Base-by-base conservation (phyloP, 495 filamentous ascomycete species). In the Tuber magnatum region DNA sequence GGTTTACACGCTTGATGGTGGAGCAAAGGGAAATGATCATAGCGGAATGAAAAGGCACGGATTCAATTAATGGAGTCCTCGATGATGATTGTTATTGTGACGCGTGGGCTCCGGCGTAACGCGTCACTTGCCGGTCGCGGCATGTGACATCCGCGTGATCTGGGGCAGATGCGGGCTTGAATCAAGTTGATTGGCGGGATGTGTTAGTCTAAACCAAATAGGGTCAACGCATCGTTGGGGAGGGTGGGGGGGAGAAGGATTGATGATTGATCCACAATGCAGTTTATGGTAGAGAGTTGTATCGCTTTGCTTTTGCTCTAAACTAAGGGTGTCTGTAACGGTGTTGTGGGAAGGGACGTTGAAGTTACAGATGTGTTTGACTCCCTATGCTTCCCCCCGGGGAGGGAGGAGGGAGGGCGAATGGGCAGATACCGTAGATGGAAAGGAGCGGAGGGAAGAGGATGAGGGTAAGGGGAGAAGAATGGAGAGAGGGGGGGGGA, bases 251-350 rank as follows among this genome's bases (percentile, higher is more conserved):
- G 28, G 56, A 35, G 56, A 20, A 18, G 56, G 32, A 65, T 32
- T 65, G 56, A 32, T 65, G 56, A 65, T 65, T 35, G 56, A 65
- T 65, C 56, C 56, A 35, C 56, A 35, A 65, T 65, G 56, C 56
- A 65, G 28, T 65, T 65, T 20, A 65, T 65, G 56, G 56, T 65
- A 65, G 32, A 35, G 56, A 65, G 56, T 28, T 3, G 56, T 65
- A 18, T 65, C 18, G 28, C 56, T 65, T 65, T 65, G 56, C 56
- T 65, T 65, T 65, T 65, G 56, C n/a, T 35, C 56, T 35, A 20
- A 35, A 20, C 56, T 65, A 32, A 65, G 56, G 56, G 56, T 65
- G 32, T 18, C 56, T 18, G 28, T 16, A 65, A 65, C 28, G 28
- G 4, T 65, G 28, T 65, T 65, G 56, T 65, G 14, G 12, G 56